Percentiles rank a stretch among this genome's conserved stretches.
phyloP scores from a whole-genome alignment of 495 filamentous ascomycete genomes.

The Podospora tetraspora region DNA sequence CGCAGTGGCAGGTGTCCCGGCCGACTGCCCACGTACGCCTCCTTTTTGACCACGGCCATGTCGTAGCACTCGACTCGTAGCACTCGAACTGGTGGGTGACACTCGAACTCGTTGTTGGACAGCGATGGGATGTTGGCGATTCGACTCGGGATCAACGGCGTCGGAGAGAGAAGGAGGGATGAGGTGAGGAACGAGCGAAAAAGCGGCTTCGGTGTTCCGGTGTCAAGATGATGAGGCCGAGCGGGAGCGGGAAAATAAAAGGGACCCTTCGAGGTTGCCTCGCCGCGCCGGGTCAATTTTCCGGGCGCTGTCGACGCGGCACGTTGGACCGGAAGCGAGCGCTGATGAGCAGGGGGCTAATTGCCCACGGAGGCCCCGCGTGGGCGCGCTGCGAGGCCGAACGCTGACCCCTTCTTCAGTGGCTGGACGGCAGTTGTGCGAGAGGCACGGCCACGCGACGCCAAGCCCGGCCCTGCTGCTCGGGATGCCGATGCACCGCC shows the following conservation, averaged over 20 bases:
- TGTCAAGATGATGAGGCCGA: background rate
- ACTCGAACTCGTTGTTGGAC: background rate
- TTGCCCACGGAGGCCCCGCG: background rate
- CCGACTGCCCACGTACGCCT: slow-evolving; percentile 20
- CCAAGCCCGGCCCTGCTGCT: background rate
- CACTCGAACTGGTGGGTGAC: background rate
- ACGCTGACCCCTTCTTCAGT: background rate
- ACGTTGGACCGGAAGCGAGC: slow-evolving; percentile 3
- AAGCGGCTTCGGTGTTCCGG: background rate
- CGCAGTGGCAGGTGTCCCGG: slow-evolving; percentile 21
- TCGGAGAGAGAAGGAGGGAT: background rate
- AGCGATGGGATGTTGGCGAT: no score
- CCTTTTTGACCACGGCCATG: background rate
- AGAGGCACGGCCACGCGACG: background rate
- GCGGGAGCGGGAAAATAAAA: background rate
- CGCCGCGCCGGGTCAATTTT: slow-evolving; percentile 6
- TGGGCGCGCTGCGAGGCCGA: background rate
- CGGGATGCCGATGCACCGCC: background rate
- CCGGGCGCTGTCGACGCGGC: slow-evolving; percentile 6
- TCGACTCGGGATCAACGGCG: no score
- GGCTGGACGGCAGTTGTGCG: background rate
- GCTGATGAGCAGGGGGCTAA: background rate
- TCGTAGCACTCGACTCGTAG: background rate
- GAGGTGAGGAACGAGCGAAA: background rate
- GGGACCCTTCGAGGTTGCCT: background rate